Evolutionary conservation across 2,329 filamentous ascomycete species (phyloP).

Genomic region (Coniochaeta sp.): DNA sequence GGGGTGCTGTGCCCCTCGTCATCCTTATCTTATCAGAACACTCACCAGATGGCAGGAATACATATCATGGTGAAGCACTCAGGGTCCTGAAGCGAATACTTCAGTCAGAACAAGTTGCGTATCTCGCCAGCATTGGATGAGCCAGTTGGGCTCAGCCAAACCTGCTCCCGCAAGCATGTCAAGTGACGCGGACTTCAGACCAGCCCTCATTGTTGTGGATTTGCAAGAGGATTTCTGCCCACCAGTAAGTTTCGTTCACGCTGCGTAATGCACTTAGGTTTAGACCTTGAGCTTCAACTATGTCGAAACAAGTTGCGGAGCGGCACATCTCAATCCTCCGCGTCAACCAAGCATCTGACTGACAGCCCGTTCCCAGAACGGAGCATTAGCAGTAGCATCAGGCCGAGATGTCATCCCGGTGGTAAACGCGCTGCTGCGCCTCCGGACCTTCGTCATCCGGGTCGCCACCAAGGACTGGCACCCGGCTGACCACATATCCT

Average conservation of each 20-base stretch:
- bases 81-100: background rate
- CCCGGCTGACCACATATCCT: slow-evolving; percentile 76
- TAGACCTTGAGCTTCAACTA: background rate
- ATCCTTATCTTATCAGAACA: background rate
- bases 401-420: slow-evolving; percentile 62
- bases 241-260: slow-evolving; percentile 53
- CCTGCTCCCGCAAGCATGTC: background rate
- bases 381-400: slow-evolving; percentile 71
- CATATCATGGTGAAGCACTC: background rate
- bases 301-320: background rate
- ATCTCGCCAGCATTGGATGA: background rate
- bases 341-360: background rate
- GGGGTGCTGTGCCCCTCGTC: too few species aligned
- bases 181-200: slow-evolving; percentile 27
- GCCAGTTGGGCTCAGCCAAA: background rate
- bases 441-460: slow-evolving; percentile 63
- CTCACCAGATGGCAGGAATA: background rate
- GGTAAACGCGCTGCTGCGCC: slow-evolving; percentile 67
- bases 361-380: slow-evolving; percentile 48
- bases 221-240: slow-evolving; percentile 94
- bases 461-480: slow-evolving; percentile 94
- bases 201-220: slow-evolving; percentile 67
- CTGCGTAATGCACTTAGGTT: background rate
- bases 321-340: background rate
- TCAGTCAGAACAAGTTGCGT: background rate